Evolutionary conservation across 495 filamentous ascomycete genomes (phyloP), one percentile per base, ranked within the genome.

Genomic region (Hypoxylon fragiforme): DNA sequence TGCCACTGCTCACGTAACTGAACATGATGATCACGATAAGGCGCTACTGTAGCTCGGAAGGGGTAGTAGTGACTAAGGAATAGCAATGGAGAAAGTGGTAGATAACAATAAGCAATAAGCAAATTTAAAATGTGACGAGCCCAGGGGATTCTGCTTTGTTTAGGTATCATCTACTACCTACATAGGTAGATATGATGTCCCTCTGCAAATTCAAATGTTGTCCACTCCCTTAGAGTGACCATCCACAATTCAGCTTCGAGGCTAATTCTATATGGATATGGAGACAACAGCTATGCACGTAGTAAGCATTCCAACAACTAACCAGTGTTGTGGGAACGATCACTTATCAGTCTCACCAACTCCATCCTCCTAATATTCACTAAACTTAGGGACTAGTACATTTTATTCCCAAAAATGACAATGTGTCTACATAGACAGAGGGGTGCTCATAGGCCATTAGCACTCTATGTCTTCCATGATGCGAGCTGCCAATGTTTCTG

Each of bases 241-340:
- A 18, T 34, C 37, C 11, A 4, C 35, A 26, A 7, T 3, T 13
- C 32, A 34, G 22, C 11, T 9, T 28, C 4, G 24, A 28, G 24
- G 9, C n/a, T n/a, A n/a, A n/a, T n/a, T 28, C 9, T 28, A 4
- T 20, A 37, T 19, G 11, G 12, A 26, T 7, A 15, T 24, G 11
- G 15, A 22, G 11, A 18, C 18, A 31, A 42, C 28, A 7, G 24
- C 48, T 47, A n/a, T n/a, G n/a, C n/a, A n/a, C n/a, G n/a, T n/a
- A 43, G 48, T 48, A 47, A 48, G 36, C 48, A 31, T 48, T 57
- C n/a, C n/a, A n/a, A n/a, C n/a, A n/a, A n/a, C n/a, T n/a, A n/a
- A 53, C 49, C 55, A 54, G 30, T 44, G 26, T 30, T 31, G 15
- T 34, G 39, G 8, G 8, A 42, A 39, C 31, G 14, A 54, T 60